phyloP scores from a whole-genome alignment of 805 yeast genomes.

The Pichia ethanolica region DNA sequence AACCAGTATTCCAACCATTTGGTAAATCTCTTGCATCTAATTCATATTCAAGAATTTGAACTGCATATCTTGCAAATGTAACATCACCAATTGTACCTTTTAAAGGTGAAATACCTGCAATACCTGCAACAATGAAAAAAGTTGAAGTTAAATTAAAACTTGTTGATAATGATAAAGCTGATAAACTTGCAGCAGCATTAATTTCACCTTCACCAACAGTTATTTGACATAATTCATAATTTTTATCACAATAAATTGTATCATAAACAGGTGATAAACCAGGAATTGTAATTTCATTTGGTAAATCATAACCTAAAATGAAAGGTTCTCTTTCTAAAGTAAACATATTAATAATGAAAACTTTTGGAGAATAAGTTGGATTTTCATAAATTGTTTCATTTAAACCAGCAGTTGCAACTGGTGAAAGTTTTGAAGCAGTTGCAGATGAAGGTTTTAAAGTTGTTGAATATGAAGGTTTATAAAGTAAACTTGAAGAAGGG shows the following conservation, averaged over 20 bases:
- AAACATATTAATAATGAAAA: slow-evolving; percentile 50
- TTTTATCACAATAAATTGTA: slow-evolving; percentile 43
- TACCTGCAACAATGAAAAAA: slow-evolving; percentile 58
- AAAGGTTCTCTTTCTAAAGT: slow-evolving; percentile 45
- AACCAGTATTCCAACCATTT: slow-evolving; percentile 52
- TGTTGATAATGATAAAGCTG: slow-evolving; percentile 47
- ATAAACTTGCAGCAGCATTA: slow-evolving; percentile 54
- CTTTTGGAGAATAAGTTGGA: slow-evolving; percentile 41
- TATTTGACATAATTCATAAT: slow-evolving; percentile 49
- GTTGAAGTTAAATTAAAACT: slow-evolving; percentile 51
- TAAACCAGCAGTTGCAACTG: slow-evolving; percentile 18
- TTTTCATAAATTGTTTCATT: slow-evolving; percentile 18
- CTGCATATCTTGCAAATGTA: slow-evolving; percentile 52
- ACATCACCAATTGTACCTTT: slow-evolving; percentile 53
- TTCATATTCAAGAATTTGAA: slow-evolving; percentile 55
- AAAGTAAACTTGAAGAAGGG: slow-evolving; percentile 5
- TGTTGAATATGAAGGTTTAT: slow-evolving; percentile 3
- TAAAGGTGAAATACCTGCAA: slow-evolving; percentile 56
- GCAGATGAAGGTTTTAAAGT: slow-evolving; percentile 1
- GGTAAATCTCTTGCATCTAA: slow-evolving; percentile 45
- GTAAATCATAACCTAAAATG: slow-evolving; percentile 40
- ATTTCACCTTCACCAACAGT: slow-evolving; percentile 68
- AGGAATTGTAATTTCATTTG: slow-evolving; percentile 52
- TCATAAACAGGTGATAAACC: slow-evolving; percentile 59
- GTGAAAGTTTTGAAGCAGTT: slow-evolving; percentile 9